Evolutionary conservation across 2,329 filamentous ascomycete genomes (phyloP), one percentile per base, ranked within the genome.

Genomic region (Colletotrichum shisoi): DNA sequence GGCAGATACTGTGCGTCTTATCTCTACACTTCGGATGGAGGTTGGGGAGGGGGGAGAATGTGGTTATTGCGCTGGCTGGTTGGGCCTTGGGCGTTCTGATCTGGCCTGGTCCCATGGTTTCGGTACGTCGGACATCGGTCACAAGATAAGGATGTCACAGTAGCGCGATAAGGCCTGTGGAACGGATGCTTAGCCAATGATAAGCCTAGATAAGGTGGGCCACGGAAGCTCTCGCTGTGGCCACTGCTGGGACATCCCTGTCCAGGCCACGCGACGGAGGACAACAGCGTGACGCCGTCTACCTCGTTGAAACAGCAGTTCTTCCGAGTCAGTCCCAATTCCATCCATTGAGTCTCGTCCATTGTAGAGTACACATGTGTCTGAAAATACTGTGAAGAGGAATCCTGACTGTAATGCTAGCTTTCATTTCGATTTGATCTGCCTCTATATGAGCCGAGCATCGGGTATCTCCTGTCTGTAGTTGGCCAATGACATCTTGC

Each of bases 61-160:
- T 61, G 39, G 39, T 13, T 31, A 7, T 9, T 34, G 31, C 31
- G 7, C 7, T 9, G 13, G 31, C 12, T 21, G 21, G 48, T 1
- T 45, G 34, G 17, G 65, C 45, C 64, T 45, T 42, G 31, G 49
- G 19, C 53, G 40, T 31, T 31, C 27, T 31, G 27, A 8, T 8
- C 8, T 42, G 19, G 21, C 8, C 15, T 21, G 21, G 27, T 48
- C 19, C 7, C 34, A 54, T n/a, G 39, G 53, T 51, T 59, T 52
- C 37, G 57, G 48, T 27, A 12, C 48, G 56, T 57, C 59, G 46
- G 58, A 44, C 27, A 27, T 67, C 64, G 62, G 65, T 68, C 65
- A 68, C 48, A 54, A 65, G 61, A 60, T 65, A 45, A 60, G 11
- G 39, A 37, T 60, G 65, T 65, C 65, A 60, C 37, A 64, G 54